Conservation (phyloP, 148 eudicot genomes). For the Cornus kousa region DNA sequence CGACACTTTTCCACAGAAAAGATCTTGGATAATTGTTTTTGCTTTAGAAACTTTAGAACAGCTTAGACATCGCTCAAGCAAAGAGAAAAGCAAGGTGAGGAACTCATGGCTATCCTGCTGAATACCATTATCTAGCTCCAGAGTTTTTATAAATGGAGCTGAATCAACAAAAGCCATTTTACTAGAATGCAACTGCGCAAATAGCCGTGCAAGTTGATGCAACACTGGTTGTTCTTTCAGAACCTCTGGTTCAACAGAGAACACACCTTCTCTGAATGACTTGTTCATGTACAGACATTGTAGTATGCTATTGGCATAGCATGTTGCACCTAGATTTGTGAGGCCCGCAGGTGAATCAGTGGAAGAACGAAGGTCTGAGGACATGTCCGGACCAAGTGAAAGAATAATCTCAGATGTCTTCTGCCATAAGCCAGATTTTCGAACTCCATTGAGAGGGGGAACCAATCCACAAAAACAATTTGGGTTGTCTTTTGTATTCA, state of each 20-base stretch:
- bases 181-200: conserved; percentile 86
- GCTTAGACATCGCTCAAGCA: conserved; percentile 87
- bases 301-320: conserved; percentile 97
- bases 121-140: conserved; percentile 93
- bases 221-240: conserved; percentile 74
- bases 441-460: conserved; percentile 78
- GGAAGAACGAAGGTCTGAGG: conserved; percentile 61
- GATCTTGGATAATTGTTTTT: conserved; percentile 77
- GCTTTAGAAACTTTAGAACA: conserved; percentile 60
- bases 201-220: conserved; percentile 85
- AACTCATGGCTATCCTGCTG: conserved; percentile 99
- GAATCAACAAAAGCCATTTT: conserved; percentile 87
- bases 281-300: conserved; percentile 90
- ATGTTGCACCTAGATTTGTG: conserved; percentile 95
- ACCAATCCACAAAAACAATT: conserved; percentile 88
- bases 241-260: conserved; percentile 80
- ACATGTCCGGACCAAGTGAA: conserved; percentile 79
- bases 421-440: conserved; percentile 96
- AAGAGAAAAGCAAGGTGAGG: conserved; percentile 83
- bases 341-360: conserved; percentile 76
- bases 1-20: conserved; percentile 92
- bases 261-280: conserved; percentile 76
- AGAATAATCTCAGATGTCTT: conserved; percentile 64
- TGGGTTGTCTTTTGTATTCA: conserved; percentile 91
- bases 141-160: conserved; percentile 87